Base-by-base conservation (phyloP, 1,139 yeast species). In the Yamadazyma kanchanaburiensis region DNA sequence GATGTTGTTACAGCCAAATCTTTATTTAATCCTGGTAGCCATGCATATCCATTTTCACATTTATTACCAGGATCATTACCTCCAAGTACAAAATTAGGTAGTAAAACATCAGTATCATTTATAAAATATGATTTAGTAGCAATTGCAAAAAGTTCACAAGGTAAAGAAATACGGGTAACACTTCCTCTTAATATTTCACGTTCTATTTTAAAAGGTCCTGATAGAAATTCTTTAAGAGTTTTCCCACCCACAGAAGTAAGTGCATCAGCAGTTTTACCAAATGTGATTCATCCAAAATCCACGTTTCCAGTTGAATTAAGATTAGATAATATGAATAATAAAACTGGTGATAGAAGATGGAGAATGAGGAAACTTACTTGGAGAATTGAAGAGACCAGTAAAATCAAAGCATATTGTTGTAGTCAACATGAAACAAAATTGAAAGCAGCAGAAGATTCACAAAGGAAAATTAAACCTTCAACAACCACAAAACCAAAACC, bases 241-340 rank as follows among this genome's bases (percentile, higher is more conserved):
- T 91, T 91, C 55, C 98, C 98, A 1, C 97, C 99, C 3, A 91
- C 97, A 0, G 86, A 83, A 28, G 81, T 91, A 22, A 80, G 86
- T 3, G 94, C 96, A 3, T 76, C 82, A 23, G 89, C 95, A 4
- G 82, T 82, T 4, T 63, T 91, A 27, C 98, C 98, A 3, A 84
- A 85, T 40, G 95, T 87, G 11, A 74, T 86, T 13, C 85, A 85
- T 52, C 98, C 98, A 8, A 82, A 85, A 47, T 83, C 95, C 0
- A 69, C 80, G 0, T 86, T 91, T 49, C 83, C 94, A 0, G 69
- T 91, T 18, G 96, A 88, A 48, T 63, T 91, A 48, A 76, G 80
- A 40, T 58, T 94, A 44, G 94, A 88, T 43, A 91, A 95, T 36
- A 74, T 91, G 16, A 75, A 81, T 1, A 60, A 68, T 22, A 46